phyloP scores from a whole-genome alignment of 2,329 filamentous ascomycete species.

The Balansia obtecta region DNA sequence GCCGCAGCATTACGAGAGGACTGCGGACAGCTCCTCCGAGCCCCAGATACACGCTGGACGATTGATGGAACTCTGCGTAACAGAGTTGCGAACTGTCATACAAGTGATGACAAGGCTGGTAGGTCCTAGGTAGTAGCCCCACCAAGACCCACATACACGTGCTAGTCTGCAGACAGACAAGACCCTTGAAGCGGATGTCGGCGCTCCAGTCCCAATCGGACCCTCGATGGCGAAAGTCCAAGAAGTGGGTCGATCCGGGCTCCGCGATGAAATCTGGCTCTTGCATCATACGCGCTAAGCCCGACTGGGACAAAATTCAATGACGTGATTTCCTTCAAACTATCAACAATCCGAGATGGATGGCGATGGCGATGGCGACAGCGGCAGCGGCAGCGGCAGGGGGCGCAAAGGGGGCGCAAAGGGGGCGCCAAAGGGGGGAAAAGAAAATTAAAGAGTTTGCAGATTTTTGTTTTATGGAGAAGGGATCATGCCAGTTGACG shows the following conservation, averaged over 20 bases:
- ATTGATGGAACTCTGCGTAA: too few species aligned
- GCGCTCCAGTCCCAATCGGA: too few species aligned
- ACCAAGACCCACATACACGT: too few species aligned
- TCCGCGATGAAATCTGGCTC: conserved; percentile 7
- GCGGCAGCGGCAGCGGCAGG: neutral
- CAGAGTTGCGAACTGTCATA: too few species aligned
- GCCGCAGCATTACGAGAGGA: too few species aligned
- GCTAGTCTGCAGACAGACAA: too few species aligned
- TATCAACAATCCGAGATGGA: conserved; percentile 22
- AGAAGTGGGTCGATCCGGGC: conserved; percentile 8
- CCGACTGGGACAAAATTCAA: conserved; percentile 18
- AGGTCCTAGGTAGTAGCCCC: too few species aligned
- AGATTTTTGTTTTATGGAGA: neutral
- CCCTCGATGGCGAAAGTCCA: conserved; percentile 6
- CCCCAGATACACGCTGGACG: too few species aligned
- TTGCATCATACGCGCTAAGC: conserved; percentile 20
- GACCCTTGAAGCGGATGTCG: too few species aligned
- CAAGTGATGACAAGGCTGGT: too few species aligned
- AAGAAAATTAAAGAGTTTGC: conserved; percentile 3
- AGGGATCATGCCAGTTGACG: neutral
- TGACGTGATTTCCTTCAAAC: conserved; percentile 28
- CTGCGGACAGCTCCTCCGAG: too few species aligned
- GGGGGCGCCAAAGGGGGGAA: conserved; percentile 3
- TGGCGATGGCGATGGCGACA: conserved; percentile 4
- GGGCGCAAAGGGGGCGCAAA: conserved; percentile 4